Evolutionary conservation across 169 alveolate species (phyloP), one percentile per base, ranked within the genome.

Genomic region (Fabrea salina): DNA sequence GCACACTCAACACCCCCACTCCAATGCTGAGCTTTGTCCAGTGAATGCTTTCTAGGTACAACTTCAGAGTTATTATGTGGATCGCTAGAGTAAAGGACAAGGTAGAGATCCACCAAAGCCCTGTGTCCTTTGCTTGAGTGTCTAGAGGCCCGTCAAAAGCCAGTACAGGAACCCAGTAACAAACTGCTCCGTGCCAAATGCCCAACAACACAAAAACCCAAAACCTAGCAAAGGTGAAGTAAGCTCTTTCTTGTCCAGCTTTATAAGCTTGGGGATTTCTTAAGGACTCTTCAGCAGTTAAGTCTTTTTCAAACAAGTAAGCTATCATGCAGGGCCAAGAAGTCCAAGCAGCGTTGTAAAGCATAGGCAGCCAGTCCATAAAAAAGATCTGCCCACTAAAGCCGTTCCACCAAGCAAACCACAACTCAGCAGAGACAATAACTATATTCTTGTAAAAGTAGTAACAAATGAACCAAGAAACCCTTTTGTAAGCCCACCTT

Each of bases 241-340:
- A 85, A 6, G 41, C 64, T 67, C 82, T 79, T 44, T 56, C 79
- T 25, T 89, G 88, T 0, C 95, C 95, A 4, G 93, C 93, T 56
- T 81, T 40, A 79, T 90, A 90, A 37, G 83, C 43, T 25, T 79
- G 66, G 6, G 95, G 95, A 43, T 75, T 58, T 53, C 68, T 75
- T 61, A 82, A 64, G n/a, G 91, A 82, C 2, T 54, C 53, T 51
- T 74, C 67, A 43, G 67, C 86, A 66, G 80, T 71, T 32, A 71
- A 75, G 75, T 91, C 95, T 66, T 86, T 71, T 66, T 91, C 95
- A 79, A 85, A 85, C 39, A 86, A 81, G 47, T 84, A 84, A 50
- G 92, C 85, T 40, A 87, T 80, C 57, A 91, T 71, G 35, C 95
- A 91, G 8, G 91, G 92, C 92, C 95, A 91, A 8, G 89, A 79